Percentiles rank a stretch among this genome's conserved stretches.
Conservation (phyloP, 371 early-diverging fungal species). For the Mucor mucedo region DNA sequence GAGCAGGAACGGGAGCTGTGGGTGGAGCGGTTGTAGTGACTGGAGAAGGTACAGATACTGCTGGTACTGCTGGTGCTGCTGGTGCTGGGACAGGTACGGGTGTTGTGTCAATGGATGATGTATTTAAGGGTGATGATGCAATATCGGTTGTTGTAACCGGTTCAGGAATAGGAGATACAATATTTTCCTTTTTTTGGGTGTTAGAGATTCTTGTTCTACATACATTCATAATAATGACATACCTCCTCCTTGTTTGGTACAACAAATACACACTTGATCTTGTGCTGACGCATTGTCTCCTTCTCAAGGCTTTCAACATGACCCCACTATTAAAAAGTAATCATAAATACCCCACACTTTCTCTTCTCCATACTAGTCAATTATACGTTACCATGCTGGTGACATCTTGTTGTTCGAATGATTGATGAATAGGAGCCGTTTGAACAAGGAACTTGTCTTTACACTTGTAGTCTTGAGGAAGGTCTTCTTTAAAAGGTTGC, state of each 20-base stretch:
- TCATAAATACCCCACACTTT: slow-evolving; percentile 9
- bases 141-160: slow-evolving; percentile 16
- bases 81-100: neutral
- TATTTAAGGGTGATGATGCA: slow-evolving; percentile 11
- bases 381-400: slow-evolving; percentile 47
- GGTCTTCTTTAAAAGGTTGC: slow-evolving; percentile 89
- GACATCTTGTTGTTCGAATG: slow-evolving; percentile 55
- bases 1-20: neutral
- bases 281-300: slow-evolving; percentile 63
- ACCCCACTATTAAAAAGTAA: slow-evolving; percentile 55
- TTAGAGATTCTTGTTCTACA: neutral
- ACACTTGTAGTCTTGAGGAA: slow-evolving; percentile 79
- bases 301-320: slow-evolving; percentile 55
- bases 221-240: neutral
- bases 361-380: neutral
- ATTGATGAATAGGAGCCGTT: slow-evolving; percentile 76
- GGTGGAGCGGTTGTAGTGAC: neutral
- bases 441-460: slow-evolving; percentile 96
- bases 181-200: neutral
- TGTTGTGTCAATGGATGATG: neutral
- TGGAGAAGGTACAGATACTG: neutral
- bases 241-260: slow-evolving; percentile 5
- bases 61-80: neutral
- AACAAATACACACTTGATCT: slow-evolving; percentile 63
- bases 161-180: slow-evolving; percentile 13